These are phyloP conservation scores for Pythium dissimile DNA, from an alignment of 352 stramenopile species.

Conservation along the genomic window DNA sequence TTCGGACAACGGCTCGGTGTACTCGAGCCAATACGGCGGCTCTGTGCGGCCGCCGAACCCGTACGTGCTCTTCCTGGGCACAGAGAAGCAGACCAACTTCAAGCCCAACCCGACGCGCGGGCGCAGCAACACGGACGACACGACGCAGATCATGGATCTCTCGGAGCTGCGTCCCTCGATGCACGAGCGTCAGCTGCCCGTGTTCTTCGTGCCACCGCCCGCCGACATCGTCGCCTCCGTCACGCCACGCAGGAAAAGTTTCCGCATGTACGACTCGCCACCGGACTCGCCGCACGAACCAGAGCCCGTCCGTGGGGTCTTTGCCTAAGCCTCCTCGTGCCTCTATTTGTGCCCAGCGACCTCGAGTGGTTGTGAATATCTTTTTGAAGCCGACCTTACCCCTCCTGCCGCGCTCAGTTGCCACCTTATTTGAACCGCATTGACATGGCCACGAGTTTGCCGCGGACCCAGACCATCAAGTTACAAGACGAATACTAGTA, in stretches of 20 bases:
- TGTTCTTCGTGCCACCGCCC: slow-evolving; percentile 59
- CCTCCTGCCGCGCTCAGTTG: too few relatives aligned
- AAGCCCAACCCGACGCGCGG: slow-evolving; percentile 34
- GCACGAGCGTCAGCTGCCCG: slow-evolving; percentile 46
- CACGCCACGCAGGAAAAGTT: slow-evolving; percentile 40
- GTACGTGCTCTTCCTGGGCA: slow-evolving; percentile 68
- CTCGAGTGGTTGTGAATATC: too few relatives aligned
- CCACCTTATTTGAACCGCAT: too few relatives aligned
- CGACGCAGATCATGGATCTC: slow-evolving; percentile 33
- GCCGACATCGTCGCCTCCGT: slow-evolving; percentile 6
- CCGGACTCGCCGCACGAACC: slow-evolving; percentile 1
- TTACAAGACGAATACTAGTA: too few relatives aligned
- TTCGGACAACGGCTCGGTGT: slow-evolving; percentile 23
- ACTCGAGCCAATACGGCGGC: slow-evolving; percentile 54
- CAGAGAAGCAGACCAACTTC: slow-evolving; percentile 44
- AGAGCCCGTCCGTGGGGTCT: too few relatives aligned
- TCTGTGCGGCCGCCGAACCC: slow-evolving; percentile 28
- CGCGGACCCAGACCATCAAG: too few relatives aligned
- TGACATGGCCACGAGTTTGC: too few relatives aligned
- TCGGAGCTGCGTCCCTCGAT: slow-evolving; percentile 53
- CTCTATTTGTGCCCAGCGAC: too few relatives aligned
- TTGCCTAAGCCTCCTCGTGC: too few relatives aligned
- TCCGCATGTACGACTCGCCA: slow-evolving; percentile 22
- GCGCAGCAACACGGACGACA: slow-evolving; percentile 25
- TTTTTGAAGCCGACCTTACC: too few relatives aligned